Percentiles rank a stretch among this genome's conserved stretches.
Evolutionary conservation across 306 rosid species (phyloP).

Genomic region (Abrus pulchellus): DNA sequence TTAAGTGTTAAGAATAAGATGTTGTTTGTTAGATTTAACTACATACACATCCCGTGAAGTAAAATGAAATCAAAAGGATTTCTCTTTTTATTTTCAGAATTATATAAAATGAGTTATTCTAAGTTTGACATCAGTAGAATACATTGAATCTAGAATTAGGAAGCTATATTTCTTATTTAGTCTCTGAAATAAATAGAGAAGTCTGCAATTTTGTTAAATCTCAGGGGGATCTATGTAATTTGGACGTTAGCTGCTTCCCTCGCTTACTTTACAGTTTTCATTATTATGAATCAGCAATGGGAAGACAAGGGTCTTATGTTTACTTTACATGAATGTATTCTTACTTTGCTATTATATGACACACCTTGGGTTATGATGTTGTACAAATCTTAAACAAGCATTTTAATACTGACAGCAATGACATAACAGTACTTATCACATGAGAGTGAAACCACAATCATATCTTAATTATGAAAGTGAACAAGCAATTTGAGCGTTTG

Average conservation of each 20-base stretch:
- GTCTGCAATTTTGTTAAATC: neutral
- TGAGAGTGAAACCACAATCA: neutral
- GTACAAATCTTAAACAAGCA: neutral
- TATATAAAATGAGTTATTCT: neutral
- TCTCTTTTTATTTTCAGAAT: neutral
- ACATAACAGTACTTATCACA: neutral
- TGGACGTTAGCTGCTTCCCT: neutral
- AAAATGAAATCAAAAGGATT: conserved; percentile 29
- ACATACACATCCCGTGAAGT: neutral
- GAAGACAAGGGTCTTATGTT: neutral
- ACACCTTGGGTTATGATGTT: neutral
- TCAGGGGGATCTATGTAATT: neutral
- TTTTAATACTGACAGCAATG: neutral
- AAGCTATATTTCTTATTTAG: neutral
- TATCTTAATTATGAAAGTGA: neutral
- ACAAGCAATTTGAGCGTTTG: neutral
- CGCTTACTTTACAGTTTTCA: too few relatives aligned
- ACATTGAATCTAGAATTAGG: neutral
- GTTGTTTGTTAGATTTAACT: conserved; percentile 11
- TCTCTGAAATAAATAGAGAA: neutral
- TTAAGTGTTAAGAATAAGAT: conserved; percentile 19
- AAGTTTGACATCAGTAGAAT: neutral
- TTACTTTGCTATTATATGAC: neutral
- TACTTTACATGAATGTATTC: neutral
- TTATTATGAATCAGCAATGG: neutral